These are phyloP conservation scores for Coemansia sp. DNA, from an alignment of 192 early-diverging fungal species.

Conservation along the genomic window DNA sequence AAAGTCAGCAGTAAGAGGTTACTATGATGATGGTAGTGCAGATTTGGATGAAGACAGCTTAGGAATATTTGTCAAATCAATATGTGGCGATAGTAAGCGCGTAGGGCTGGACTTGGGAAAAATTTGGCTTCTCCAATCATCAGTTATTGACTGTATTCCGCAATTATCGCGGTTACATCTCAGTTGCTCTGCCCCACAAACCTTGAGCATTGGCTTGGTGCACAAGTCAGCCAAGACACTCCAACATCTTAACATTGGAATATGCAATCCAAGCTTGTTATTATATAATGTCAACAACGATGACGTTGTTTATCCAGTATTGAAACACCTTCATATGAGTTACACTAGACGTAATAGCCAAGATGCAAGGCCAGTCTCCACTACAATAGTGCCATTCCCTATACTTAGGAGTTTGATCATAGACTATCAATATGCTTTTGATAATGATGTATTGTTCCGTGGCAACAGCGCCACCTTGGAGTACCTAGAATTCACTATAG, in stretches of 20 bases:
- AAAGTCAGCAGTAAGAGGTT: no score
- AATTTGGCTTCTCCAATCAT: background rate
- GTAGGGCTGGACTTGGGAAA: background rate
- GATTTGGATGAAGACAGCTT: background rate
- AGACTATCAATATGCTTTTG: background rate
- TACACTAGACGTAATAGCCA: no score
- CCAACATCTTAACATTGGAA: background rate
- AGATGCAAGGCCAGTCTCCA: no score
- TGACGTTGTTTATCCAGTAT: background rate
- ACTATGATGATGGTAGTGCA: no score
- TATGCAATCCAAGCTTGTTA: background rate
- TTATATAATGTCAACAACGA: background rate
- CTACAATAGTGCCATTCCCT: background rate
- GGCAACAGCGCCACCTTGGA: constrained; percentile 6
- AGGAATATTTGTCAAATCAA: background rate
- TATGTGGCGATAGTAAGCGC: background rate
- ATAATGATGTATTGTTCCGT: constrained; percentile 5
- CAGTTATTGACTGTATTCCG: background rate
- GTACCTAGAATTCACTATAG: background rate
- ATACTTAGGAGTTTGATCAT: background rate
- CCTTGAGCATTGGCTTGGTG: background rate
- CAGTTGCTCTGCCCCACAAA: fast-evolving
- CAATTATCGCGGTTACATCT: background rate
- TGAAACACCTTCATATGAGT: background rate
- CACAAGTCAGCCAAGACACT: background rate